Conservation (phyloP, 345 rosid species). For the Populus simonii region DNA sequence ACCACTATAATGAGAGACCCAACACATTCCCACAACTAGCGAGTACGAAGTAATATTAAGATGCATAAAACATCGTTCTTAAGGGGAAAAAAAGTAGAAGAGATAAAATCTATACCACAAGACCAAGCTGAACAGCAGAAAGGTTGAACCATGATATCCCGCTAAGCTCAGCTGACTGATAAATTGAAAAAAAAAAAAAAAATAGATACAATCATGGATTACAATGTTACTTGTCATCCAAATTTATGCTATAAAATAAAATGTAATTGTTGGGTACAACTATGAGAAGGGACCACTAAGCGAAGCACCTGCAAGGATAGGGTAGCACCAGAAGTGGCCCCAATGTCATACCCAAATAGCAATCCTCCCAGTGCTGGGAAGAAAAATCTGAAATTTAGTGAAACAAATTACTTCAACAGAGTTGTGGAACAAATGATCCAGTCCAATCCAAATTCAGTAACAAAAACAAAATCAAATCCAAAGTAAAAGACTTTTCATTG, state of each 20-base stretch:
- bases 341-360: slow-evolving; percentile 93
- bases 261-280: background rate
- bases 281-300: background rate
- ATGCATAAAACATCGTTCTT: slow-evolving; percentile 12
- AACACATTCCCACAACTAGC: slow-evolving; percentile 8
- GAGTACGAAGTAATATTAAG: background rate
- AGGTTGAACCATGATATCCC: slow-evolving; percentile 89
- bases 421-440: background rate
- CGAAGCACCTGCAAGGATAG: slow-evolving; percentile 72
- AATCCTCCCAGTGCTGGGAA: slow-evolving; percentile 93
- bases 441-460: background rate
- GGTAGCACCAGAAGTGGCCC: slow-evolving; percentile 93
- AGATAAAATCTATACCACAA: slow-evolving; percentile 52
- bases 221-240: background rate
- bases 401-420: slow-evolving; percentile 13
- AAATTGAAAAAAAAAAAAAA: slow-evolving; percentile 12
- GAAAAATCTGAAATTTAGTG: slow-evolving; percentile 54
- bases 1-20: background rate
- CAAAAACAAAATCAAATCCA: background rate
- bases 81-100: too few species aligned
- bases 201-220: slow-evolving; percentile 14
- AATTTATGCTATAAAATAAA: background rate
- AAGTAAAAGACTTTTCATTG: too few species aligned
- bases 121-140: slow-evolving; percentile 86
- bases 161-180: slow-evolving; percentile 75